Conservation (phyloP, 495 filamentous ascomycete genomes). For the Rhypophila decipiens region DNA sequence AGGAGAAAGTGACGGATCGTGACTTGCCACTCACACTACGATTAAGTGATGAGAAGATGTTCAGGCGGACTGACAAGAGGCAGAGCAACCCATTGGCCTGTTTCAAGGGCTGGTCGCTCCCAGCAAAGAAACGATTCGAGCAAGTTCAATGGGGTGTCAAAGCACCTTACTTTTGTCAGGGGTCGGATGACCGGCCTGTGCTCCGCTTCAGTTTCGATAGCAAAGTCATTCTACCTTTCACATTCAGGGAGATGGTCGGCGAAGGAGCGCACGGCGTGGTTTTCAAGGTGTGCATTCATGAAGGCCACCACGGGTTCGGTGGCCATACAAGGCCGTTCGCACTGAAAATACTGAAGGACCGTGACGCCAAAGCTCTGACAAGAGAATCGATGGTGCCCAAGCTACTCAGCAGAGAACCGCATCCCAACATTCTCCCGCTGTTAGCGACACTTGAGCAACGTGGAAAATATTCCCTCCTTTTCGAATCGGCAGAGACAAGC, state of each 20-base stretch:
- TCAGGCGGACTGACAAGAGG: too few species aligned
- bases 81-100: too few species aligned
- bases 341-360: background rate
- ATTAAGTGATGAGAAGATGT: too few species aligned
- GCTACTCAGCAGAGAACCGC: background rate
- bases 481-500: background rate
- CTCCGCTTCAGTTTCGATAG: background rate
- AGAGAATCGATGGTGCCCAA: background rate
- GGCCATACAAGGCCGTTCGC: background rate
- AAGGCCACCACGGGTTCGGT: background rate
- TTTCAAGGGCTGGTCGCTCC: background rate
- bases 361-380: background rate
- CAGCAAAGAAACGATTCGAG: background rate
- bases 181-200: background rate
- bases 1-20: too few species aligned
- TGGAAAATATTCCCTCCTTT: background rate
- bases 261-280: background rate
- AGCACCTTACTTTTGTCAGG: background rate
- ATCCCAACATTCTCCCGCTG: background rate
- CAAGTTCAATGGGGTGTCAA: background rate
- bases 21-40: too few species aligned
- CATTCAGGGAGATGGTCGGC: background rate
- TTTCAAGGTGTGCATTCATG: background rate
- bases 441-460: background rate
- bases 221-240: background rate